Conservation (phyloP, 192 early-diverging fungal genomes). For the Coemansia sp. region DNA sequence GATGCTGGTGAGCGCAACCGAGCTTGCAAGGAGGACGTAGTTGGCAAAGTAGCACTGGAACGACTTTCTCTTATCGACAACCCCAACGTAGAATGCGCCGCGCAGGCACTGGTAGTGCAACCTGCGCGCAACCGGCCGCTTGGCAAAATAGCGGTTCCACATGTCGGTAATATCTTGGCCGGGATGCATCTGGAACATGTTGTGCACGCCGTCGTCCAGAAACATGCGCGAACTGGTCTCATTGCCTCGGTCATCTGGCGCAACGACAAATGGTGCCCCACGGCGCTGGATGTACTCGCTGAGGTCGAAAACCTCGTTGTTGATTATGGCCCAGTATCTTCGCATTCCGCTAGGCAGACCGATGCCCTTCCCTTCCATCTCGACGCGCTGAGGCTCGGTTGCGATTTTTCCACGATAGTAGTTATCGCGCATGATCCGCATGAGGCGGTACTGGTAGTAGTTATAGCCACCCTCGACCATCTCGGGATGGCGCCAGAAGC, state of each 20-base stretch:
- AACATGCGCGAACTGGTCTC: conserved; percentile 59
- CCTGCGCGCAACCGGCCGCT: conserved; percentile 36
- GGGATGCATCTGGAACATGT: conserved; percentile 65
- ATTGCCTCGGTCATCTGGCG: conserved; percentile 47
- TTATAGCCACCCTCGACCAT: conserved; percentile 56
- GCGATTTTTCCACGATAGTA: conserved; percentile 72
- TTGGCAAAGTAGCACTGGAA: conserved; percentile 77
- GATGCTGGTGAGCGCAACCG: conserved; percentile 79
- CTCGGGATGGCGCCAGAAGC: conserved; percentile 60
- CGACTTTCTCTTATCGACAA: conserved; percentile 81
- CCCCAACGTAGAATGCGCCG: conserved; percentile 80
- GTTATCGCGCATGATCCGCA: conserved; percentile 63
- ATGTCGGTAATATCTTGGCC: conserved; percentile 66
- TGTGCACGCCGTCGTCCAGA: conserved; percentile 62
- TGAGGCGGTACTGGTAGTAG: conserved; percentile 69
- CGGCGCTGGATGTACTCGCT: conserved; percentile 66
- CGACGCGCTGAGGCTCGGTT: conserved; percentile 60
- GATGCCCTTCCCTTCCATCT: conserved; percentile 57
- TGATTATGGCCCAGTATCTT: conserved; percentile 65
- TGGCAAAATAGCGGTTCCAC: conserved; percentile 62
- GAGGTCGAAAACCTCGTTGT: conserved; percentile 73
- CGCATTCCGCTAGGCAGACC: conserved; percentile 46
- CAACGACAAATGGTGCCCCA: conserved; percentile 54
- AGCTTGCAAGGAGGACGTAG: conserved; percentile 81
- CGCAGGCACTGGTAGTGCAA: conserved; percentile 74